Percentiles rank a stretch among this genome's conserved stretches.
These are phyloP conservation scores for Athelia psychrophila DNA, from an alignment of 1,284 basidiomycete genomes.

Conservation along the genomic window DNA sequence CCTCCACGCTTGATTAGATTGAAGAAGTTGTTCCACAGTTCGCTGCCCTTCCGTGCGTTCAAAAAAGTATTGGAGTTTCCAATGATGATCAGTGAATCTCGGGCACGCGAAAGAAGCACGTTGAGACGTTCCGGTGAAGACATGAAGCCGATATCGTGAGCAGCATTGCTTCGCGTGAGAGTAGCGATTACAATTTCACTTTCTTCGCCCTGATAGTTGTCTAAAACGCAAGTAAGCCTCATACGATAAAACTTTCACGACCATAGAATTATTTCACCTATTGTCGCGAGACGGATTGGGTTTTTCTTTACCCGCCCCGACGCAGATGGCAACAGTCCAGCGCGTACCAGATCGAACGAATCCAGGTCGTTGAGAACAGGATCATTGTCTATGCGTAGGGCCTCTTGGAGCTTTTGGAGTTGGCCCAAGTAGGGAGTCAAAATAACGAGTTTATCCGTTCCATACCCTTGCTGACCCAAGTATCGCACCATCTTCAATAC, in stretches of 20 bases:
- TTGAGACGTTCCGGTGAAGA: conserved; percentile 62
- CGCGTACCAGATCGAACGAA: conserved; percentile 50
- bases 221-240: conserved; percentile 25
- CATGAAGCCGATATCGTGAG: conserved; percentile 65
- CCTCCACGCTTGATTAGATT: conserved; percentile 33
- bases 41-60: conserved; percentile 46
- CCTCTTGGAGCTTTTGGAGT: conserved; percentile 44
- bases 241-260: neutral
- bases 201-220: conserved; percentile 71
- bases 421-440: conserved; percentile 70
- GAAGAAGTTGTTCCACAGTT: conserved; percentile 49
- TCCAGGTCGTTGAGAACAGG: conserved; percentile 64
- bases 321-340: conserved; percentile 42
- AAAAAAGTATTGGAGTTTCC: conserved; percentile 60
- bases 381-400: conserved; percentile 47
- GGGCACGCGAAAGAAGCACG: conserved; percentile 62
- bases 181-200: conserved; percentile 62
- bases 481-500: conserved; percentile 63
- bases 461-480: conserved; percentile 65
- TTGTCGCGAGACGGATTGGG: conserved; percentile 54
- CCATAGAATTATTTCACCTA: conserved; percentile 39
- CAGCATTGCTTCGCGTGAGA: conserved; percentile 54
- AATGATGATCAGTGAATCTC: conserved; percentile 58
- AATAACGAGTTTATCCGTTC: conserved; percentile 52
- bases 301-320: conserved; percentile 37